Base-by-base conservation (phyloP, 2,329 filamentous ascomycete genomes). In the Fusarium gaditjirri region DNA sequence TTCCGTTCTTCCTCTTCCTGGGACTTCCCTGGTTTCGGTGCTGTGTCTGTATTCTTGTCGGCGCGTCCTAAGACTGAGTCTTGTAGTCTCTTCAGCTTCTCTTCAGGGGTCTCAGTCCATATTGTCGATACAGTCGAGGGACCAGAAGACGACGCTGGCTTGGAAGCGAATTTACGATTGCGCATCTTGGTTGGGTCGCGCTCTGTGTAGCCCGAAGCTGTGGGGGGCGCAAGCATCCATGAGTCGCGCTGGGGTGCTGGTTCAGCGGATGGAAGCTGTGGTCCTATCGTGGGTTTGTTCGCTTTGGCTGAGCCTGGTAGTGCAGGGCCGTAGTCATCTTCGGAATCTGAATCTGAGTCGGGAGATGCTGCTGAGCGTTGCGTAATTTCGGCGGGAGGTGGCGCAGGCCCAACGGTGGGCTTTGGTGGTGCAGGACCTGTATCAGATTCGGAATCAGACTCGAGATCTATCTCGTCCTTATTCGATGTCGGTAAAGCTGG, bases 41-140 rank as follows among this genome's bases (percentile, higher is more conserved):
- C 41, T 82, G 83, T 70, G 81, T 83, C 59, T 70, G 80, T 52
- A n/a, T 64, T 70, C 19, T 85, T 81, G 31, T 83, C 82, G 23
- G 83, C 83, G 6, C 95, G 89, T 1, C 95, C 95, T 74, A 98
- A 88, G 16, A 97, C 92, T 58, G 96, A 90, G 79, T 97, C 91
- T 75, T 92, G 91, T 27, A 98, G 83, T 42, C 94, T 88, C 80
- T 92, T 91, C 64, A 93, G 89, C 81, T 97, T 97, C 82, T 98
- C 89, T 79, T 95, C 93, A 0, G 94, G 93, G 13, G 94, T 97
- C 81, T 98, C 95, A 2, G 94, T 95, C 95, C 95, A 98, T 46
- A 95, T 90, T 27, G 89, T 90, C 77, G 89, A 88, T 49, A 94
- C 86, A 8, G 79, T 81, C 14, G 76, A 69, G 14, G 73, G 74